Conservation (phyloP, 305 asterid genomes). For the Solanum hybrid region DNA sequence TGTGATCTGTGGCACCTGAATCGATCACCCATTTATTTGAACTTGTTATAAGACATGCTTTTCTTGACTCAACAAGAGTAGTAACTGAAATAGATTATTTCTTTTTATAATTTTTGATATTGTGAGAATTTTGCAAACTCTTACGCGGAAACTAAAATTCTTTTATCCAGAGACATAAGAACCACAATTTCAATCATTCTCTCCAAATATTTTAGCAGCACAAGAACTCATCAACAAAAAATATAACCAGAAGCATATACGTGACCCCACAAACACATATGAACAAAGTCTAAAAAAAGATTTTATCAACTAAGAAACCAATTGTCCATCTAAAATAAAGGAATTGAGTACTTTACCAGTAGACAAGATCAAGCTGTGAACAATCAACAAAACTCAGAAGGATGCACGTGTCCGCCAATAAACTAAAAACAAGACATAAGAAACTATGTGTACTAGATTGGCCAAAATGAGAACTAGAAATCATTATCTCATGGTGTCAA, state of each 20-base stretch:
- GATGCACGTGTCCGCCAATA: neutral
- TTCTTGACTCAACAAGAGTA: neutral
- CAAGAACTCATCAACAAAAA: too few relatives aligned
- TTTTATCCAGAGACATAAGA: neutral
- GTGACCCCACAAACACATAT: too few relatives aligned
- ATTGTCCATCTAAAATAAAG: too few relatives aligned
- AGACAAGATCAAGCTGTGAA: neutral
- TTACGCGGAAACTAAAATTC: neutral
- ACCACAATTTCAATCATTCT: neutral
- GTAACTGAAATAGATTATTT: neutral
- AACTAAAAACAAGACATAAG: neutral
- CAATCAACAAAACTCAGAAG: neutral
- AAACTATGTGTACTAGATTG: neutral
- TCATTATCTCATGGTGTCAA: neutral
- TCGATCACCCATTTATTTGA: neutral
- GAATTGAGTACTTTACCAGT: too few relatives aligned
- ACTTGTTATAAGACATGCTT: neutral
- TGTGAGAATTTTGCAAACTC: neutral
- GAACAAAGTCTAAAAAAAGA: too few relatives aligned
- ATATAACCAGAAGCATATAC: neutral
- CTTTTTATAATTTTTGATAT: neutral
- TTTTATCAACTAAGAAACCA: too few relatives aligned
- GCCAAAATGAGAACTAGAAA: neutral
- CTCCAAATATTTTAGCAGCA: too few relatives aligned
- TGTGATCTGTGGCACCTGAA: neutral